phyloP scores from a whole-genome alignment of 1,284 basidiomycete species.

The Boletus mariae region DNA sequence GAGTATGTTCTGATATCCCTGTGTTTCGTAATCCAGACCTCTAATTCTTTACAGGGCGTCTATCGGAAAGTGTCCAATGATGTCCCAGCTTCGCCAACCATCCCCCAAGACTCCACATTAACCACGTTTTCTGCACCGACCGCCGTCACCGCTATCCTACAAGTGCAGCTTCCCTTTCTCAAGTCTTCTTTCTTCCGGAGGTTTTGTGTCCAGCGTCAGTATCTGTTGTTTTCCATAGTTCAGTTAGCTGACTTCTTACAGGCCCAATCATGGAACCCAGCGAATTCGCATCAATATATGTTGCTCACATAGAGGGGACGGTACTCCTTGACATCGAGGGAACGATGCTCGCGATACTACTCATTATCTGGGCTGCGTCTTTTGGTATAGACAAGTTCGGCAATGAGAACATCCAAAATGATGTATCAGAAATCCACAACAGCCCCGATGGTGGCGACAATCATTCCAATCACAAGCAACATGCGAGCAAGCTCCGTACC shows the following conservation, averaged over 20 bases:
- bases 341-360: conserved; percentile 60
- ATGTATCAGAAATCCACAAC: conserved; percentile 22
- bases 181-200: conserved; percentile 76
- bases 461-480: conserved; percentile 21
- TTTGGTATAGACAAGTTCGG: conserved; percentile 80
- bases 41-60: conserved; percentile 43
- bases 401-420: conserved; percentile 25
- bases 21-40: conserved; percentile 2
- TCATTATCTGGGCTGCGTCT: conserved; percentile 83
- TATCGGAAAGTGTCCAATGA: conserved; percentile 56
- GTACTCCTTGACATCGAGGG: conserved; percentile 57
- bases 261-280: conserved; percentile 70
- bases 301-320: conserved; percentile 55
- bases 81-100: conserved; percentile 31
- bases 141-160: conserved; percentile 48
- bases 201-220: conserved; percentile 78
- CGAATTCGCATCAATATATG: conserved; percentile 71
- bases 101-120: conserved; percentile 32
- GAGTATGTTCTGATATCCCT: conserved; percentile 44
- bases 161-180: conserved; percentile 75
- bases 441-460: conserved; percentile 16
- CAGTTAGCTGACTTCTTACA: conserved; percentile 26
- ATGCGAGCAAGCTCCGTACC: conserved; percentile 27
- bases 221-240: conserved; percentile 6
- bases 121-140: conserved; percentile 27